Percentiles rank a stretch among this genome's conserved stretches.
These are phyloP conservation scores for Bryoglossum gracile DNA, from an alignment of 495 filamentous ascomycete genomes.

Conservation along the genomic window DNA sequence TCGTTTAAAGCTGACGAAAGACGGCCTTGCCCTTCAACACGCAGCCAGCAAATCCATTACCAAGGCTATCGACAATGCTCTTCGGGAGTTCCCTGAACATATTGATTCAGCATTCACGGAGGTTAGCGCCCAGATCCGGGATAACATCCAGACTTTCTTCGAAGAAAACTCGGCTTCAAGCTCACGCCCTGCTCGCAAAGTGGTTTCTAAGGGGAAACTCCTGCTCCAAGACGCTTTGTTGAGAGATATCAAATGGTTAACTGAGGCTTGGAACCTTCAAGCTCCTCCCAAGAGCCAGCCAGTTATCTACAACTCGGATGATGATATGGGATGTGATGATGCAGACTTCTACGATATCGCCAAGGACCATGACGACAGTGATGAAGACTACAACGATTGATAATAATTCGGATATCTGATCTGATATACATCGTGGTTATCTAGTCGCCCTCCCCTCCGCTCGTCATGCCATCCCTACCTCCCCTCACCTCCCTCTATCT, in stretches of 20 bases:
- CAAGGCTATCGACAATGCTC: not conserved
- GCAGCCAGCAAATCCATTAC: conserved; percentile 1
- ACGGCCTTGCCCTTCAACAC: not conserved
- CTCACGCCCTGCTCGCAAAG: not conserved
- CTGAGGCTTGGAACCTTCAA: not conserved
- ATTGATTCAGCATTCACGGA: not conserved
- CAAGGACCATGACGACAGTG: not conserved
- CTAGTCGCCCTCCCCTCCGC: too few relatives aligned
- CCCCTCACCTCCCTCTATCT: too few relatives aligned
- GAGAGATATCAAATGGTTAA: not conserved
- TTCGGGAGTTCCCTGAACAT: not conserved
- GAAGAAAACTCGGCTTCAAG: conserved; percentile 1
- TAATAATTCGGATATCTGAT: not conserved
- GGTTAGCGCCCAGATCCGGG: not conserved
- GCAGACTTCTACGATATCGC: not conserved
- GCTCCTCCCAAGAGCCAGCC: not conserved
- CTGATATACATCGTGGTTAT: too few relatives aligned
- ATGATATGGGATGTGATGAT: not conserved
- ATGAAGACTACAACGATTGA: not conserved
- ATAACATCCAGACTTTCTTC: conserved; percentile 5
- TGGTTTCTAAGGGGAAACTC: not conserved
- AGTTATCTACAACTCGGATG: not conserved
- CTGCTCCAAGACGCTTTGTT: not conserved
- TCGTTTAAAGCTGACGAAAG: not conserved
- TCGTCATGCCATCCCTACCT: too few relatives aligned